phyloP scores from a whole-genome alignment of 768 basidiomycete genomes.

The Zangia roseola region DNA sequence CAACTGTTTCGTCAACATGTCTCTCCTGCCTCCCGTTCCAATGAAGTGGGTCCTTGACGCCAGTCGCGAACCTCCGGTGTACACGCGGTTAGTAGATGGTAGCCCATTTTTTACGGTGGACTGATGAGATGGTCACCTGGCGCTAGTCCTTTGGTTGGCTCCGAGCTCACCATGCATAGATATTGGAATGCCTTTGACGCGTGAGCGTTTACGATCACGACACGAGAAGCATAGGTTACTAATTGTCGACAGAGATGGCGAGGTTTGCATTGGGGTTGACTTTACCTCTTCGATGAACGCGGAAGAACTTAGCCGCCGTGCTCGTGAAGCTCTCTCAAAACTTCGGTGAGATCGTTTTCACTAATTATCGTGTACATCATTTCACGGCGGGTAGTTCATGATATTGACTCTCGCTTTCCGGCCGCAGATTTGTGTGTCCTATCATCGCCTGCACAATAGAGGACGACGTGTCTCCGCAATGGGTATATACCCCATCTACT shows the following conservation, averaged over 20 bases:
- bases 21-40: neutral
- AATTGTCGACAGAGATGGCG: constrained; percentile 12
- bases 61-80: constrained; percentile 6
- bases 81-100: constrained; percentile 14
- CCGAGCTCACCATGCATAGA: constrained; percentile 14
- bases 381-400: too few species aligned
- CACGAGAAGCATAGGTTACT: neutral
- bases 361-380: too few species aligned
- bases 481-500: constrained; percentile 22
- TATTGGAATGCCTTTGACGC: constrained; percentile 15
- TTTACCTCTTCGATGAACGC: constrained; percentile 10
- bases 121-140: neutral
- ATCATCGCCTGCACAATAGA: constrained; percentile 17
- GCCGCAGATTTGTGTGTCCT: constrained; percentile 17
- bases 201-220: constrained; percentile 1
- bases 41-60: constrained; percentile 11
- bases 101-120: neutral
- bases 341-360: constrained; percentile 13
- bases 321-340: constrained; percentile 15
- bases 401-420: too few species aligned
- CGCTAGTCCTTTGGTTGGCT: constrained; percentile 15
- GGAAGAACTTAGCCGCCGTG: constrained; percentile 7
- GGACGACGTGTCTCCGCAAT: constrained; percentile 11
- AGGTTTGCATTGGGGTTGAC: constrained; percentile 19
- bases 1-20: neutral